phyloP scores from a whole-genome alignment of 345 rosid genomes.

The Excoecaria agallocha region DNA sequence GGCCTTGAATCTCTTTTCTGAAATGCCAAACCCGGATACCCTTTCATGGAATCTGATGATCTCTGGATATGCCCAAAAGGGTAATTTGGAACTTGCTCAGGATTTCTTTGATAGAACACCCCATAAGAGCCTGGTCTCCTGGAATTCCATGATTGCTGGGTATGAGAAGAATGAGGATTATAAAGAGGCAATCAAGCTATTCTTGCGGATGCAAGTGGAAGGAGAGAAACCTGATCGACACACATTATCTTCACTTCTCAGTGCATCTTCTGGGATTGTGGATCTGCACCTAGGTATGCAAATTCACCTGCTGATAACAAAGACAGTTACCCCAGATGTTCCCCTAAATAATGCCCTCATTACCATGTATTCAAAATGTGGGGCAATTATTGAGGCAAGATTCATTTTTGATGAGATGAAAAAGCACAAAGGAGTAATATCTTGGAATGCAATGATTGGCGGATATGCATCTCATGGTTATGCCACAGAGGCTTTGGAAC shows the following conservation, averaged over 20 bases:
- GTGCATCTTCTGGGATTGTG: constrained; percentile 53
- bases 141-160: constrained; percentile 74
- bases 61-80: constrained; percentile 49
- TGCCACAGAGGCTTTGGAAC: constrained; percentile 49
- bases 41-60: constrained; percentile 66
- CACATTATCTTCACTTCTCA: constrained; percentile 64
- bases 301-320: constrained; percentile 58
- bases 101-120: constrained; percentile 58
- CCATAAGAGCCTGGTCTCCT: constrained; percentile 49
- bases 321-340: constrained; percentile 48
- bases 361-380: constrained; percentile 72
- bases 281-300: constrained; percentile 62
- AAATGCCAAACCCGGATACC: constrained; percentile 56
- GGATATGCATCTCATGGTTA: constrained; percentile 74
- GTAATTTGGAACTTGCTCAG: constrained; percentile 41
- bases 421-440: constrained; percentile 48
- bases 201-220: constrained; percentile 49
- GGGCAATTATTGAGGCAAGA: constrained; percentile 51
- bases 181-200: constrained; percentile 50
- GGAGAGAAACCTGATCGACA: constrained; percentile 70
- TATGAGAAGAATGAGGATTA: constrained; percentile 53
- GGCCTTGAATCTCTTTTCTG: constrained; percentile 47
- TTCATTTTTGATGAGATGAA: constrained; percentile 46
- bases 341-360: constrained; percentile 61
- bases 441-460: constrained; percentile 90